These are phyloP conservation scores for Ceratobasidium sp. DNA, from an alignment of 1,284 basidiomycete species.

Conservation along the genomic window DNA sequence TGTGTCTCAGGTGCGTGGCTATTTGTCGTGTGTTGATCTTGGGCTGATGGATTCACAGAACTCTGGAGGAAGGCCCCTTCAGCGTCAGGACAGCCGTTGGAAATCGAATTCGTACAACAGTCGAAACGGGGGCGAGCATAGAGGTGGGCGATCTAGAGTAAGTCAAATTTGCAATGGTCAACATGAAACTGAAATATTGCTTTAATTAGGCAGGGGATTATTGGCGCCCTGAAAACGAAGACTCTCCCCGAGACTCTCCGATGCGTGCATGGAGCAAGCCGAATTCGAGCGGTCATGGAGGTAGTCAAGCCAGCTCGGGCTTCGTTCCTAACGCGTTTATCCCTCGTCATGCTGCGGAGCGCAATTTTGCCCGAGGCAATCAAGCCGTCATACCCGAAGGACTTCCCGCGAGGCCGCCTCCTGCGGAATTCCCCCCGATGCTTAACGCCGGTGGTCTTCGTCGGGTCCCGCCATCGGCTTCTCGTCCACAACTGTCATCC, in stretches of 20 bases:
- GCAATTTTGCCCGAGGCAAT: constrained; percentile 6
- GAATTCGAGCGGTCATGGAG: background rate
- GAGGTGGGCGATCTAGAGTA: constrained; percentile 4
- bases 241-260: background rate
- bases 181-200: background rate
- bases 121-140: constrained; percentile 7
- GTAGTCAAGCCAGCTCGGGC: background rate
- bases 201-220: constrained; percentile 14
- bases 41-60: background rate
- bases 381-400: constrained; percentile 16
- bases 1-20: constrained; percentile 17
- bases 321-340: constrained; percentile 19
- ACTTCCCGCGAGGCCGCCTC: constrained; percentile 23
- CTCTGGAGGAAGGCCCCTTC: constrained; percentile 2
- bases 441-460: background rate
- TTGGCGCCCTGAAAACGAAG: constrained; percentile 25
- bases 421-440: constrained; percentile 10
- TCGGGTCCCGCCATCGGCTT: constrained; percentile 2
- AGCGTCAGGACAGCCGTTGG: constrained; percentile 14
- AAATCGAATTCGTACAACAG: background rate
- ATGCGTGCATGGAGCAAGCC: constrained; percentile 37
- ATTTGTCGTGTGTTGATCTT: background rate
- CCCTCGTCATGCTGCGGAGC: constrained; percentile 24
- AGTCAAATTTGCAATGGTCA: background rate
- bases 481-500: background rate